These are phyloP conservation scores for Rugosomyces carneus DNA, from an alignment of 1,284 basidiomycete species.

Conservation along the genomic window DNA sequence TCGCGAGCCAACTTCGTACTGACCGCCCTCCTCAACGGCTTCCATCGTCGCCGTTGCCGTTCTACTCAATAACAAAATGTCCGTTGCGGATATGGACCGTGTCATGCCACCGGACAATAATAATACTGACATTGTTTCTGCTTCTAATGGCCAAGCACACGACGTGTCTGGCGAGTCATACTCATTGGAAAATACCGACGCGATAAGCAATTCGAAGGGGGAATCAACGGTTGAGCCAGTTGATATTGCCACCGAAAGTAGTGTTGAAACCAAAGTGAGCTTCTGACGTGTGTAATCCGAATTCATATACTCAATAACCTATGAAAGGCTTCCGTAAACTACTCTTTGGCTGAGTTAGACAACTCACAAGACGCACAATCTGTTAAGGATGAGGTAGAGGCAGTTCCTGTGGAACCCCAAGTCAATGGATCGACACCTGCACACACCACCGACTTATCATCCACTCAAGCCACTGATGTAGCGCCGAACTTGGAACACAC, in stretches of 20 bases:
- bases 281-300: neutral
- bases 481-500: neutral
- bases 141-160: constrained; percentile 1
- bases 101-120: constrained; percentile 11
- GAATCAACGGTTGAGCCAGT: constrained; percentile 4
- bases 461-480: too few relatives aligned
- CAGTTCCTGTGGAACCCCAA: neutral
- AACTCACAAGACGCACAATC: neutral
- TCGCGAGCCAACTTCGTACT: neutral
- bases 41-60: constrained; percentile 12
- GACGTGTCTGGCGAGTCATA: constrained; percentile 7
- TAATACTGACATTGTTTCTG: neutral
- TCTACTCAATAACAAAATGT: constrained; percentile 19
- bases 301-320: neutral
- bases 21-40: constrained; percentile 6
- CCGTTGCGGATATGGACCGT: constrained; percentile 15
- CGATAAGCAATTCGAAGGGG: constrained; percentile 7
- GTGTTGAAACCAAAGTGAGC: constrained; percentile 11
- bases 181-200: constrained; percentile 5
- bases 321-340: neutral
- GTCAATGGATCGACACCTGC: constrained; percentile 6
- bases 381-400: constrained; percentile 1
- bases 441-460: neutral
- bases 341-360: neutral
- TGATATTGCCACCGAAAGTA: neutral